Evolutionary conservation across 768 basidiomycete species (phyloP), one percentile per base, ranked within the genome.

Genomic region (Mrakia frigida): DNA sequence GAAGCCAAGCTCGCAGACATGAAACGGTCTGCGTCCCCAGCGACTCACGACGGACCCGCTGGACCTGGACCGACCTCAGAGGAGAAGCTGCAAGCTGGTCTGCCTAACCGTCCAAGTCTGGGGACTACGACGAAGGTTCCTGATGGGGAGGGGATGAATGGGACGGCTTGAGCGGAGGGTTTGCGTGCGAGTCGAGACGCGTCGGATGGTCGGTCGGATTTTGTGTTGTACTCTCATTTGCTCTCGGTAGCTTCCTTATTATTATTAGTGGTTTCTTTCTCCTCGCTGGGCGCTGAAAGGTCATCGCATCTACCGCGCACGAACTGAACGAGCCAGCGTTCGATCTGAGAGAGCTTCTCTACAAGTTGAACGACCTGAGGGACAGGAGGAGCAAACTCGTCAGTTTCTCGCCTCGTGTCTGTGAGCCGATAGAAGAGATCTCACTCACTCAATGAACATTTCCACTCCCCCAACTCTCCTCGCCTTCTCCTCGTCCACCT

Each of bases 1-100:
- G 97, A 99, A 84, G 96, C 96, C 3, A 99, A 99, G 83, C 86
- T 99, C 33, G 88, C 89, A 25, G 88, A 92, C 78, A 89, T 97
- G 87, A 88, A 89, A 80, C 70, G 70, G 4, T 33, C 50, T 0
- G 23, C 70, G 10, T 11, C 31, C 9, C 46, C 70, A 11, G 11
- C 65, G 39, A 18, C 25, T n/a, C 31, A 37, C 25, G 18, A 35
- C 35, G 65, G 65, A 39, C 37, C 37, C 6, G 18, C 35, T n/a
- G 65, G 65, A 25, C 37, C 37, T 23, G 65, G 65, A 39, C 65
- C 65, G 18, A 39, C 65, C 6, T 9, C 39, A 6, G 65, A 39
- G 37, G 65, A 68, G 65, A 37, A 39, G 39, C 65, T 25, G 5
- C 25, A 23, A 11, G 65, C 65, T 35, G 65, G 65, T 7, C 25